Evolutionary conservation across 2,329 filamentous ascomycete genomes (phyloP).

Genomic region (Atkinsonella hypoxylon): DNA sequence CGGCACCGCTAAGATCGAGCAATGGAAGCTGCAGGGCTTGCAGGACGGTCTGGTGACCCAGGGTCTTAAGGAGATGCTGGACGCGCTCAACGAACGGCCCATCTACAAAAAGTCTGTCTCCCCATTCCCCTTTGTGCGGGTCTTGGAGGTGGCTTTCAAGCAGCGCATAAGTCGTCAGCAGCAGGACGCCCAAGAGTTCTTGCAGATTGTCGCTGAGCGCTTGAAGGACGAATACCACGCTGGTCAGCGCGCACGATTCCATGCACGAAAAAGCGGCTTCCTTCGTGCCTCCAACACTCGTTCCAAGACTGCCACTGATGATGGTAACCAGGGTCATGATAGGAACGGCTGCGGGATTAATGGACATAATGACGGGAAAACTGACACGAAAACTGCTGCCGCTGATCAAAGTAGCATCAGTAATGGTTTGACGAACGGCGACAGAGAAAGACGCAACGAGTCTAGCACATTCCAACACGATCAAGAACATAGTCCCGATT

Average conservation of each 20-base stretch:
- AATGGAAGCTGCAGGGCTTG: constrained; percentile 53
- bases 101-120: constrained; percentile 91
- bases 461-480: not conserved
- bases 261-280: constrained; percentile 30
- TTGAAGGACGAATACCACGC: constrained; percentile 91
- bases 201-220: constrained; percentile 86
- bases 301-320: not conserved
- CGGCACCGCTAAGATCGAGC: constrained; percentile 29
- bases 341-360: constrained; percentile 10
- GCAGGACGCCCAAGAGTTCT: constrained; percentile 94
- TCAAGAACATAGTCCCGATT: not conserved
- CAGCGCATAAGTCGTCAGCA: constrained; percentile 89
- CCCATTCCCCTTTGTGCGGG: constrained; percentile 69
- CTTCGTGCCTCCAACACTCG: constrained; percentile 7
- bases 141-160: constrained; percentile 74
- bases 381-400: constrained; percentile 7
- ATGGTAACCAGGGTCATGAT: constrained; percentile 10
- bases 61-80: constrained; percentile 84
- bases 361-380: constrained; percentile 9
- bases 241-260: constrained; percentile 57
- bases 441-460: not conserved
- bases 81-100: constrained; percentile 84
- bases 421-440: not conserved
- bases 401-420: not conserved
- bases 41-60: constrained; percentile 75